These are phyloP conservation scores for Eucalyptus decipiens DNA, from an alignment of 345 rosid genomes.

Conservation along the genomic window DNA sequence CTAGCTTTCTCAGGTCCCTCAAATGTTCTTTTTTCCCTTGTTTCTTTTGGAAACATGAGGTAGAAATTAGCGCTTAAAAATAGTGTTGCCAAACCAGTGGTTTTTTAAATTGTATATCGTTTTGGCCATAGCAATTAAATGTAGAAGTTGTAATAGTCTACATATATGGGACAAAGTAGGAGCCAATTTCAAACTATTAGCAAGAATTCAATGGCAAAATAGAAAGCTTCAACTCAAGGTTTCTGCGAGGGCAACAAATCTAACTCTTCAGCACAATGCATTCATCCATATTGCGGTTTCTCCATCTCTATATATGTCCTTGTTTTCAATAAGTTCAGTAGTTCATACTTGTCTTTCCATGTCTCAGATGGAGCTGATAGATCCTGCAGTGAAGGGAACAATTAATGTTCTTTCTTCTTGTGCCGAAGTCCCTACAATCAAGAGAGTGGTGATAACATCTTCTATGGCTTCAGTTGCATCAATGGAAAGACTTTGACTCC, in stretches of 20 bases:
- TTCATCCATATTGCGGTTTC: background rate
- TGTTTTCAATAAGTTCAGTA: background rate
- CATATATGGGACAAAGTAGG: background rate
- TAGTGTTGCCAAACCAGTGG: background rate
- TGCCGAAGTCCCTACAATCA: conserved; percentile 10
- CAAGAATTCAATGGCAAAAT: background rate
- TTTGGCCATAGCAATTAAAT: background rate
- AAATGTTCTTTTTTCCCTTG: background rate
- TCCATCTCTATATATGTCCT: background rate
- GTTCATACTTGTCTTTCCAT: background rate
- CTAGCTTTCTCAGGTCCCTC: no score
- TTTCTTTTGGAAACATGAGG: background rate
- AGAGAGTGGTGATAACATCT: conserved; percentile 26
- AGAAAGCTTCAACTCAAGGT: background rate
- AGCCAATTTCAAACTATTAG: background rate
- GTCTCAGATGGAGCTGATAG: conserved; percentile 14
- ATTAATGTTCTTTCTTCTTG: conserved; percentile 16
- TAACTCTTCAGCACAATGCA: background rate
- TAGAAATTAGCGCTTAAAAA: background rate
- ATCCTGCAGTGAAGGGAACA: conserved; percentile 11
- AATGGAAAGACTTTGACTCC: background rate
- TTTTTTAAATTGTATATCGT: background rate
- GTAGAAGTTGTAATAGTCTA: background rate
- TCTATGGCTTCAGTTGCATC: conserved; percentile 10
- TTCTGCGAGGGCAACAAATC: background rate